Conservation (phyloP, 495 filamentous ascomycete genomes). For the Pseudotulostoma volvatum region DNA sequence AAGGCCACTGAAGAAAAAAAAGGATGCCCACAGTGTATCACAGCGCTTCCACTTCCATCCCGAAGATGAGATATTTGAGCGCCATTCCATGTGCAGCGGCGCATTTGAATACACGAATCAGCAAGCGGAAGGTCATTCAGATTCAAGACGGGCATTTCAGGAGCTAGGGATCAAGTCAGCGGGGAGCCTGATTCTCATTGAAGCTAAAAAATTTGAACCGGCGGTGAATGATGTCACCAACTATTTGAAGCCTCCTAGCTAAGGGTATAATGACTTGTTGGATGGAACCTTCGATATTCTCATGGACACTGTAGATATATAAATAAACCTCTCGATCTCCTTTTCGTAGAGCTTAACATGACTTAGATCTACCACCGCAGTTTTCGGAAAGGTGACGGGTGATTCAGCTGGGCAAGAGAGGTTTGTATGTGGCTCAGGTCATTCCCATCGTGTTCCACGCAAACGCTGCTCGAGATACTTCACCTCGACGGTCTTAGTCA, state of each 20-base stretch:
- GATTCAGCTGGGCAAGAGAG: too few species aligned
- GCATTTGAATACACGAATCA: constrained; percentile 64
- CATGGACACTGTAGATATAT: too few species aligned
- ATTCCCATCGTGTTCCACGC: constrained; percentile 49
- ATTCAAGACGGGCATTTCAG: constrained; percentile 87
- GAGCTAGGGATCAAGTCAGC: constrained; percentile 76
- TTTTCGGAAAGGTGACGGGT: too few species aligned
- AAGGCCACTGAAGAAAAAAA: constrained; percentile 60
- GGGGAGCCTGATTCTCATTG: constrained; percentile 66
- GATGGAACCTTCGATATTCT: constrained; percentile 4
- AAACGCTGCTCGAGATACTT: constrained; percentile 95
- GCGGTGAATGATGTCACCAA: constrained; percentile 56
- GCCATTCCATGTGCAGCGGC: constrained; percentile 46
- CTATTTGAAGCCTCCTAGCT: constrained; percentile 38
- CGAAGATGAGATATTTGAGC: constrained; percentile 82
- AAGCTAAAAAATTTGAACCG: constrained; percentile 46
- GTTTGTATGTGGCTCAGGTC: too few species aligned
- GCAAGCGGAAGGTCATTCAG: constrained; percentile 57
- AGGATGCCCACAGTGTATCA: constrained; percentile 29
- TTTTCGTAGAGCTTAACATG: too few species aligned
- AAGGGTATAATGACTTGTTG: too few species aligned
- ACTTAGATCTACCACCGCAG: too few species aligned
- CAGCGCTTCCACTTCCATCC: constrained; percentile 82
- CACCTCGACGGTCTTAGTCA: constrained; percentile 95
- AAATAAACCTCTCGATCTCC: too few species aligned